Evolutionary conservation across 257 asterid species (phyloP).

Genomic region (Solanum piurae): DNA sequence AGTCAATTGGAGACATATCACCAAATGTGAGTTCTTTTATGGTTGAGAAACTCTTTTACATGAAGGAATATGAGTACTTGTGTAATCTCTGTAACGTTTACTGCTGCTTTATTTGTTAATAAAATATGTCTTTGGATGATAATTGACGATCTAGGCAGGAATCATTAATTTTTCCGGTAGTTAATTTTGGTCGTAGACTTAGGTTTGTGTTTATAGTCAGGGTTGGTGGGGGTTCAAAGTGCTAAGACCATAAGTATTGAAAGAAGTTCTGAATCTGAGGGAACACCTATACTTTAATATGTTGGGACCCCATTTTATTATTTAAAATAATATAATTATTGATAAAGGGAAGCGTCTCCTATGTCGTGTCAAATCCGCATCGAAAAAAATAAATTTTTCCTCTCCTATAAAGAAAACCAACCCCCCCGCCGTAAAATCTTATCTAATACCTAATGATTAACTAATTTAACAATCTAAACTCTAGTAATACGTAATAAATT

Average conservation of each 20-base stretch:
- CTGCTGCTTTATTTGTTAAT: not conserved
- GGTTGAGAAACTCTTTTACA: not conserved
- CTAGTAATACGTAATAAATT: not conserved
- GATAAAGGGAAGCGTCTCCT: not conserved
- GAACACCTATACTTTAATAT: not conserved
- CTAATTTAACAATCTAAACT: not conserved
- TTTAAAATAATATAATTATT: not conserved
- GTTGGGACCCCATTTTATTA: not conserved
- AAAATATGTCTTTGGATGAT: not conserved
- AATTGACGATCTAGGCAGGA: not conserved
- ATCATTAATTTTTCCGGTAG: not conserved
- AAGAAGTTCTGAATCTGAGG: not conserved
- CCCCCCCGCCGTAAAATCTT: not conserved
- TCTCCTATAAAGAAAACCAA: not conserved
- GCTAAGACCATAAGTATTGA: not conserved
- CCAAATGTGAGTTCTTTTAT: conserved; percentile 53
- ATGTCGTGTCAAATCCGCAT: not conserved
- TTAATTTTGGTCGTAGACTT: not conserved
- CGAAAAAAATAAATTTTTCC: not conserved
- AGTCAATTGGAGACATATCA: conserved; percentile 92
- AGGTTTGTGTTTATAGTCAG: not conserved
- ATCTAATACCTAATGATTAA: not conserved
- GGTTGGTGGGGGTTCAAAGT: not conserved
- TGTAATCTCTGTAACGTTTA: not conserved
- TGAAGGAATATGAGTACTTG: conserved; percentile 5